Evolutionary conservation across 2,329 filamentous ascomycete species (phyloP), one percentile per base, ranked within the genome.

Genomic region (Pezizomycotina sp.): DNA sequence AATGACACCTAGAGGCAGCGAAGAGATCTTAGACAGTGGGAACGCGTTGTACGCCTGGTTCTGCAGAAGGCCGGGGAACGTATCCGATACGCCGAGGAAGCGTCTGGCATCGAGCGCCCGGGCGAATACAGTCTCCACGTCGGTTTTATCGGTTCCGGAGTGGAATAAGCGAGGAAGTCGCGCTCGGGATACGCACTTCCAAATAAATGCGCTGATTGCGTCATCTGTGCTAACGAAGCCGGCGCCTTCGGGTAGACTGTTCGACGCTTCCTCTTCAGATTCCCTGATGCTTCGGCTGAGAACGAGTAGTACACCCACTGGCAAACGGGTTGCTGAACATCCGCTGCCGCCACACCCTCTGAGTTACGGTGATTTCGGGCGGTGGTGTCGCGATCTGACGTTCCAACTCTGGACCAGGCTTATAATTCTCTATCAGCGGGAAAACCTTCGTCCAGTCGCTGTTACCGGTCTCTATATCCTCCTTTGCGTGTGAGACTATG

Each of bases 171-270:
- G 59, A 0, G 52, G 41, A 1, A 56, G 47, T 9, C 67, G 60
- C 0, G 56, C 59, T 19, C 60, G 60, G 0, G 54, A 52, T 6
- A 65, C 47, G 0, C 55, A 56, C 41, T 64, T 57, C 63, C 63
- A 71, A 36, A 69, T 52, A 29, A 69, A 61, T 0, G 65, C 64
- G 2, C 53, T 62, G 9, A 71, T 51, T 3, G 60, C 56, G 47
- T 72, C 68, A 36, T 72, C 66, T 0, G 65, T 70, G 1, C 66
- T 66, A 14, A 69, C 49, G 43, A 58, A 68, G 2, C 41, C 39
- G 1, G 23, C 24, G 4, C 47, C 28, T 2, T 32, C 12, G 13
- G 51, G 40, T 33, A 51, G 34, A 6, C 47, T 43, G 35, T 47
- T 27, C 5, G 50, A 50, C 3, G 62, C 62, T 0, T 48, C 21